Evolutionary conservation across 2,329 filamentous ascomycete genomes (phyloP), one percentile per base, ranked within the genome.

Genomic region (Dendryphion nanum): DNA sequence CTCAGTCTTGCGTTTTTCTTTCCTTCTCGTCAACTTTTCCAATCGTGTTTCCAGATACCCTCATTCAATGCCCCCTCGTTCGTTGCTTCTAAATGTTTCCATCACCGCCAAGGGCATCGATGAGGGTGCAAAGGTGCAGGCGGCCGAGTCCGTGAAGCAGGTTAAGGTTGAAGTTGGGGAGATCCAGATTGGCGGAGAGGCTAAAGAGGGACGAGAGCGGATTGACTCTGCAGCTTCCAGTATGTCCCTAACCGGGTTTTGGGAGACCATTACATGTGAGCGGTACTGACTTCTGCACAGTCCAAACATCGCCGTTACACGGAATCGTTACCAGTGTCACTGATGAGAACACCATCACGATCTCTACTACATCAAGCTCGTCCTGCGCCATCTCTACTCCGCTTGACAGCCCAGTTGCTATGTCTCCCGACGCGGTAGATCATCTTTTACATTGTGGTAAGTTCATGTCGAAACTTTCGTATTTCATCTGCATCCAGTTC

Each of bases 11-110:
- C 44, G 38, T n/a, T n/a, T n/a, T n/a, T n/a, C n/a, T n/a, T 46
- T 44, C 47, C 35, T 39, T 35, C 29, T 33, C 41, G 38, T 46
- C 32, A 17, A 13, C 18, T 21, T 36, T 38, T 36, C 28, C 24
- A 8, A 18, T 20, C 30, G 36, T 13, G n/a, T n/a, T n/a, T n/a
- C n/a, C n/a, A n/a, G n/a, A n/a, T n/a, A n/a, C n/a, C n/a, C n/a
- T n/a, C n/a, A n/a, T n/a, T n/a, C 50, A 41, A 63, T 64, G 61
- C 61, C 61, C 33, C 57, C 61, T 35, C 54, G 61, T 55, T 61
- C 57, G 40, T 57, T 64, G 18, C 59, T 57, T 37, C 45, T 63
- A 47, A 64, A 64, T 57, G 61, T 64, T 17, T 64, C 31, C 18
- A 33, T 63, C 53, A 62, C 57, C 31, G 55, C 47, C 13, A 58